These are phyloP conservation scores for Backusella sp. DNA, from an alignment of 192 early-diverging fungal genomes.

Conservation along the genomic window DNA sequence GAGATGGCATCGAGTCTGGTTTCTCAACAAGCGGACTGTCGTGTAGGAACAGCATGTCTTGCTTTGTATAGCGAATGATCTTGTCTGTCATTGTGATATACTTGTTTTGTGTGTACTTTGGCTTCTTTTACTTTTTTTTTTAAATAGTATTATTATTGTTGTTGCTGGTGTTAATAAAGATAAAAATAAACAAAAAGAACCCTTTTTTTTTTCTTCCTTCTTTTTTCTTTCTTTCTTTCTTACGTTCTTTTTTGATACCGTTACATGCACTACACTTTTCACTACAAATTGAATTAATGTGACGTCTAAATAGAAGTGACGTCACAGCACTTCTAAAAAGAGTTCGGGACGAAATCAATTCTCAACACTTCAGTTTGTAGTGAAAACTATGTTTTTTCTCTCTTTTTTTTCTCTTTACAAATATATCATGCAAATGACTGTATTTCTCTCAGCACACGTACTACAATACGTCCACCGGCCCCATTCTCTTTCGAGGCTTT, in stretches of 20 bases:
- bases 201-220: not conserved
- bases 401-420: not conserved
- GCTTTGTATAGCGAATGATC: constrained; percentile 31
- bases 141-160: not conserved
- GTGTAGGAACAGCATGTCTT: constrained; percentile 26
- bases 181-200: not conserved
- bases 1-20: constrained; percentile 28
- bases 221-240: not conserved
- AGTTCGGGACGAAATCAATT: no score
- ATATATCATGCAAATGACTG: no score
- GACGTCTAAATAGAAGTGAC: no score
- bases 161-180: not conserved
- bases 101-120: not conserved
- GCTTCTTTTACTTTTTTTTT: not conserved
- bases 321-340: no score
- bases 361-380: no score
- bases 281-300: no score
- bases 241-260: not conserved
- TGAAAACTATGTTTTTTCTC: no score
- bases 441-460: no score
- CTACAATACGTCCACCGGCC: no score
- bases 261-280: no score
- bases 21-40: constrained; percentile 34
- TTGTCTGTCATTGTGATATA: not conserved
- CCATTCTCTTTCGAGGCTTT: no score